Percentiles rank a stretch among this genome's conserved stretches.
These are phyloP conservation scores for Chrysopogon serrulatus DNA, from an alignment of 176 grass and related monocot species.

Conservation along the genomic window DNA sequence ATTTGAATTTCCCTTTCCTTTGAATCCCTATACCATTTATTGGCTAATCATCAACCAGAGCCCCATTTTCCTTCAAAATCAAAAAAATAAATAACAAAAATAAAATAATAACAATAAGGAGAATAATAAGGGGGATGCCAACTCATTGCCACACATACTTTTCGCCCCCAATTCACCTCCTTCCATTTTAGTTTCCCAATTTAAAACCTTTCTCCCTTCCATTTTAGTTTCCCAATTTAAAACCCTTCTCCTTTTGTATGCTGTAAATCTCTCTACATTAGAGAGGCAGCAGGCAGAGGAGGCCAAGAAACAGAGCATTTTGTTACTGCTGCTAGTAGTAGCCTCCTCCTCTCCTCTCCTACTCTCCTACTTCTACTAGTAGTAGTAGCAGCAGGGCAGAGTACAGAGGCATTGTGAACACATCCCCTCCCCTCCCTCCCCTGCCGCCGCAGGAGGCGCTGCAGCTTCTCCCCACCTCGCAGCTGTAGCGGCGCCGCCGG, in stretches of 20 bases:
- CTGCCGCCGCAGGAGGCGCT: conserved; percentile 12
- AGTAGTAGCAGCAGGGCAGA: neutral
- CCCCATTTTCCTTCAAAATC: neutral
- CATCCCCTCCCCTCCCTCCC: neutral
- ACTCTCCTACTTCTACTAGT: no score
- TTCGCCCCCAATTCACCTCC: neutral
- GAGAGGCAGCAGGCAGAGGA: neutral
- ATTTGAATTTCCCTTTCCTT: neutral
- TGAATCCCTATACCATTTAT: neutral
- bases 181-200: neutral
- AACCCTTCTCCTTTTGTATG: neutral
- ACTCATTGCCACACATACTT: neutral
- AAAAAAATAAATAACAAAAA: neutral
- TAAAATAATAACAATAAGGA: no score
- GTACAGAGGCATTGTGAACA: neutral
- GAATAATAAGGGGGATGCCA: neutral
- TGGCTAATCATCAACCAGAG: neutral
- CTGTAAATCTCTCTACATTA: neutral
- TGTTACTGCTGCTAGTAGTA: neutral
- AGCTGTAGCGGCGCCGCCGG: neutral
- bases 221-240: neutral
- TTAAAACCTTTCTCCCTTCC: neutral
- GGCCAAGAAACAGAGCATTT: conserved; percentile 2
- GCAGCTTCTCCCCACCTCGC: neutral
- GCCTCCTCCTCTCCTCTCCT: neutral